Percentiles rank a stretch among this genome's conserved stretches.
These are phyloP conservation scores for Mycocentrospora acerina DNA, from an alignment of 2,329 filamentous ascomycete species.

Conservation along the genomic window DNA sequence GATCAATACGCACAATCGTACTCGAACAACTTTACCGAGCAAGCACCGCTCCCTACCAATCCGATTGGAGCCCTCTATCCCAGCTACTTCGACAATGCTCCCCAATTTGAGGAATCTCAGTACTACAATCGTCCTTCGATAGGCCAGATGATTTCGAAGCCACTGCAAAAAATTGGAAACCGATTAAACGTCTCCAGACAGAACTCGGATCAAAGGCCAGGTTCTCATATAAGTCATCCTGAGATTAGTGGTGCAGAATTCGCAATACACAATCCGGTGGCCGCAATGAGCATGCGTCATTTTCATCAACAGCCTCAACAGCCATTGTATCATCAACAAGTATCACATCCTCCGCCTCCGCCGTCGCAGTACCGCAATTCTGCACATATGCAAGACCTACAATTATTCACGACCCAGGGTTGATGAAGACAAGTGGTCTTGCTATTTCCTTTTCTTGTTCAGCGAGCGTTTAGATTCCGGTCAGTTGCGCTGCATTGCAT, in stretches of 20 bases:
- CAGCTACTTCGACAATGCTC: constrained; percentile 38
- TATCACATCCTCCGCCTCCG: constrained; percentile 17
- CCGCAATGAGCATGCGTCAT: constrained; percentile 23
- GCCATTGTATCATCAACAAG: constrained; percentile 25
- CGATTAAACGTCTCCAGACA: constrained; percentile 28
- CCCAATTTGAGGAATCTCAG: constrained; percentile 38
- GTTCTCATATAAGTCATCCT: constrained; percentile 18
- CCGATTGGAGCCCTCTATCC: constrained; percentile 37
- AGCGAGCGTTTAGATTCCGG: constrained; percentile 19
- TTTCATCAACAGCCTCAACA: constrained; percentile 12
- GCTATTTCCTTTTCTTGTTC: constrained; percentile 5
- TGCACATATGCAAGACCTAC: constrained; percentile 26
- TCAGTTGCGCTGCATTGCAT: constrained; percentile 4
- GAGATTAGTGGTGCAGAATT: constrained; percentile 27
- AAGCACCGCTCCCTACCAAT: constrained; percentile 29
- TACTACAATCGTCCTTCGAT: constrained; percentile 40
- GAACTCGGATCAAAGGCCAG: constrained; percentile 26
- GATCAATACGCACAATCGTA: constrained; percentile 21
- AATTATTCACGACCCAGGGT: constrained; percentile 24
- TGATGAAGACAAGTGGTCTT: constrained; percentile 7
- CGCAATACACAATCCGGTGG: constrained; percentile 18
- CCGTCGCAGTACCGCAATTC: constrained; percentile 19
- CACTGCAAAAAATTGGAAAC: constrained; percentile 35
- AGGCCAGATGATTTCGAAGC: constrained; percentile 38
- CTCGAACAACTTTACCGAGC: constrained; percentile 28